Evolutionary conservation across 1,284 basidiomycete genomes (phyloP).

Genomic region (Mycosarcoma maydis): DNA sequence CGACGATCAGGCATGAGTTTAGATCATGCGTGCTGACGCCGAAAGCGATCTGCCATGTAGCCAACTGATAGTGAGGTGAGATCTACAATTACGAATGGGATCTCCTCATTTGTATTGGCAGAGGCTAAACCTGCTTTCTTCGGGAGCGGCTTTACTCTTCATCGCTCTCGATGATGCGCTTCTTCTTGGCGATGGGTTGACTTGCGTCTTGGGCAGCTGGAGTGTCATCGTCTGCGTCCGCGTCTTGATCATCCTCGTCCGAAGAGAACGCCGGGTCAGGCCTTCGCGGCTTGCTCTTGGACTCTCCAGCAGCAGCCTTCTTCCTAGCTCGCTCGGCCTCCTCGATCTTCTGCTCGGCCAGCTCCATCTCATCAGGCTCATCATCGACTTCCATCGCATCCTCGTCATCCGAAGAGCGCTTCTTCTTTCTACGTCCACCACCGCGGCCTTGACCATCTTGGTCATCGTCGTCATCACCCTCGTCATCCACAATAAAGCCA

Average conservation of each 20-base stretch:
- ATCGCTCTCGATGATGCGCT: constrained; percentile 52
- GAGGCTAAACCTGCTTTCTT: not conserved
- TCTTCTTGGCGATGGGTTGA: constrained; percentile 41
- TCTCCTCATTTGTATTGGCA: too few relatives aligned
- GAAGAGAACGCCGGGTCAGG: constrained; percentile 39
- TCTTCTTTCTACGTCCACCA: constrained; percentile 32
- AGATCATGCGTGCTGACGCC: too few relatives aligned
- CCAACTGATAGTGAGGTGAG: too few relatives aligned
- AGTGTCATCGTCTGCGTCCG: constrained; percentile 20
- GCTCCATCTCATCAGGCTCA: constrained; percentile 60
- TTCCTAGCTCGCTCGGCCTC: constrained; percentile 44
- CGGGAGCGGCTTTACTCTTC: constrained; percentile 22
- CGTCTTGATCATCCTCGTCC: constrained; percentile 45
- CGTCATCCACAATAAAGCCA: constrained; percentile 61
- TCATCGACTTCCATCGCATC: constrained; percentile 61
- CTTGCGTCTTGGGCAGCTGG: constrained; percentile 9
- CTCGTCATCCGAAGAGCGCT: constrained; percentile 31
- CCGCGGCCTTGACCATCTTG: constrained; percentile 8
- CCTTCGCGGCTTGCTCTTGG: constrained; percentile 25
- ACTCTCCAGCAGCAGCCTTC: constrained; percentile 23
- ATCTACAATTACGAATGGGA: too few relatives aligned
- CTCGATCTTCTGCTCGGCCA: constrained; percentile 50
- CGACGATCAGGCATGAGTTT: too few relatives aligned
- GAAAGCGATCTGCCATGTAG: too few relatives aligned
- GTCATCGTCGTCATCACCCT: constrained; percentile 52